phyloP scores from a whole-genome alignment of 441 rosid genomes.

The Erodium texanum region DNA sequence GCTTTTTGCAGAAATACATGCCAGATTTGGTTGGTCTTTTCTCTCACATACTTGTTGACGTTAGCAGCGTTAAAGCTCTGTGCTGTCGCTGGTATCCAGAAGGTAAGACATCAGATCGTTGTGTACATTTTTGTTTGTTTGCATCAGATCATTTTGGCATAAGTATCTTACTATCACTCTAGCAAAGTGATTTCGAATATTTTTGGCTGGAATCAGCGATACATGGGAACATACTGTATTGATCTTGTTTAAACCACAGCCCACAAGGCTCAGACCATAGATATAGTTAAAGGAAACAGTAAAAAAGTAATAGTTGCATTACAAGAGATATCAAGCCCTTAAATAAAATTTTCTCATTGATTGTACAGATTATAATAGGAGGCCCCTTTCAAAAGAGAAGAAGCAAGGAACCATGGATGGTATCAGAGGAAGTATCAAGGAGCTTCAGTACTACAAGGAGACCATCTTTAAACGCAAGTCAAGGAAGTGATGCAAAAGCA shows the following conservation, averaged over 20 bases:
- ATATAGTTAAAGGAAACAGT: too few species aligned
- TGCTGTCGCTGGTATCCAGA: constrained; percentile 72
- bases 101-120: constrained; percentile 36
- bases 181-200: not conserved
- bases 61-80: constrained; percentile 75
- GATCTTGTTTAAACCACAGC: not conserved
- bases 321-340: too few species aligned
- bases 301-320: too few species aligned
- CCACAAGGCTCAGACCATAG: too few species aligned
- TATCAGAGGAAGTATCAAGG: constrained; percentile 75
- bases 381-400: constrained; percentile 58
- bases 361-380: constrained; percentile 39
- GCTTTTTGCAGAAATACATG: constrained; percentile 74
- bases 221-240: not conserved
- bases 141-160: not conserved
- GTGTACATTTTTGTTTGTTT: not conserved
- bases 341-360: not conserved
- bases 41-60: constrained; percentile 77
- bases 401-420: constrained; percentile 88
- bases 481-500: constrained; percentile 28
- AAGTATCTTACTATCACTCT: not conserved
- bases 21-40: constrained; percentile 75
- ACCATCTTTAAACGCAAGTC: constrained; percentile 49
- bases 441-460: constrained; percentile 73
- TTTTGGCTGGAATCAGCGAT: not conserved